A percentile compares a stretch with the other conserved stretches of the same genome.
Evolutionary conservation across 2,329 filamentous ascomycete genomes (phyloP).

Genomic region (Stagonosporopsis tanaceti): DNA sequence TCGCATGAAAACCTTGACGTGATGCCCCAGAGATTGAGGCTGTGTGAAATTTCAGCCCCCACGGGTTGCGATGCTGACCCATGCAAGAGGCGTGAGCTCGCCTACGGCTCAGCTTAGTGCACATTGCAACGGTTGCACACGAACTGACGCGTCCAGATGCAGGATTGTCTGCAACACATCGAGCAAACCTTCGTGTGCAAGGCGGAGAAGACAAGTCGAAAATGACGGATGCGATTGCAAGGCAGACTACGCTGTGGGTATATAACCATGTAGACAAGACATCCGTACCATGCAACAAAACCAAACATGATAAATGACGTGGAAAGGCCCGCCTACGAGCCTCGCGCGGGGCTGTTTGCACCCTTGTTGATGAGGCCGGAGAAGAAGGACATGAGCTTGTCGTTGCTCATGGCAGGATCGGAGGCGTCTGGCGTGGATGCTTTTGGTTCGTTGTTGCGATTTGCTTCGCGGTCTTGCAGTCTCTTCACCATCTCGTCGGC

Average conservation of each 20-base stretch:
- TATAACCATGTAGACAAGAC: slow-evolving; percentile 25
- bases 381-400: slow-evolving; percentile 51
- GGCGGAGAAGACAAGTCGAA: neutral
- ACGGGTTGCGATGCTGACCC: neutral
- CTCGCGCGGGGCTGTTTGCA: slow-evolving; percentile 35
- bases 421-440: slow-evolving; percentile 35
- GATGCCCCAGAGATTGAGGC: neutral
- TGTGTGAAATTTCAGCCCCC: neutral
- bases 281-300: slow-evolving; percentile 13
- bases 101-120: neutral
- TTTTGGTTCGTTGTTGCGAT: slow-evolving; percentile 38
- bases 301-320: neutral
- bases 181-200: neutral
- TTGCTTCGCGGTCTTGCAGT: slow-evolving; percentile 65
- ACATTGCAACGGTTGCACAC: neutral
- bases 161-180: neutral
- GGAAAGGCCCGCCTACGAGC: slow-evolving; percentile 12
- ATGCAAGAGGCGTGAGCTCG: neutral
- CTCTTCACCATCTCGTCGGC: slow-evolving; percentile 91
- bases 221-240: slow-evolving; percentile 14
- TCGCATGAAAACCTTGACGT: neutral
- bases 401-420: slow-evolving; percentile 49
- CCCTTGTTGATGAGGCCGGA: slow-evolving; percentile 49
- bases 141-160: neutral
- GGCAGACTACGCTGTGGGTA: slow-evolving; percentile 24